Evolutionary conservation across 139 green algal species (phyloP).

Genomic region (Dunaliella sp.): DNA sequence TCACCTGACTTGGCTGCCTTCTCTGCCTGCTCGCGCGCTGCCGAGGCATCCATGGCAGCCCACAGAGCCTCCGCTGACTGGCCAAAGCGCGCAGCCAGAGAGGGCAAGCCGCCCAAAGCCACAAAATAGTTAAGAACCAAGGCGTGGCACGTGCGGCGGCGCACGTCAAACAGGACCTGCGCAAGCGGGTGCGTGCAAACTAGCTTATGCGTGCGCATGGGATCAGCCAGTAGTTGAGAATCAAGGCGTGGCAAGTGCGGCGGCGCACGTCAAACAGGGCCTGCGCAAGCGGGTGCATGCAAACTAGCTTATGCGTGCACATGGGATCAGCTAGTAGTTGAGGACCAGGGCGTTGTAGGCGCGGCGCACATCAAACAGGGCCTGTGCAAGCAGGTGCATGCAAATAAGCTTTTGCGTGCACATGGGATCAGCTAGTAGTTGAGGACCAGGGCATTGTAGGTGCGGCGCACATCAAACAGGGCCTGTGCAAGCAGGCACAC

Average conservation of each 20-base stretch:
- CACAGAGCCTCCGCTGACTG: constrained; percentile 23
- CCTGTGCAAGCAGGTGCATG: no score
- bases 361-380: constrained; percentile 76
- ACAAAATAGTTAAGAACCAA: constrained; percentile 81
- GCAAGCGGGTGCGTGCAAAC: no score
- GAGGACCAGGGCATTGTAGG: constrained; percentile 79
- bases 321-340: no score
- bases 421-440: no score
- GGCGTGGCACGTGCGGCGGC: constrained; percentile 76
- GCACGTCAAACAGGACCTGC: constrained; percentile 67
- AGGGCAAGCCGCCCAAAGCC: constrained; percentile 7
- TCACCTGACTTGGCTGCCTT: no score
- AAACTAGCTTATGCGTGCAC: no score
- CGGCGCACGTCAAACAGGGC: constrained; percentile 80
- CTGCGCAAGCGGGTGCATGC: no score
- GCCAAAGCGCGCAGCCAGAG: constrained; percentile 15
- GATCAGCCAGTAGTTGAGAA: constrained; percentile 75
- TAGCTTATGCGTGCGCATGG: not conserved
- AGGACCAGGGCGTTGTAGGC: constrained; percentile 81
- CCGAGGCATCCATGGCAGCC: constrained; percentile 12
- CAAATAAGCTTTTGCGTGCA: no score
- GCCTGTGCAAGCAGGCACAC: no score
- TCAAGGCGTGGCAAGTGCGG: constrained; percentile 74
- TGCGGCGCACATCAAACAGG: constrained; percentile 78
- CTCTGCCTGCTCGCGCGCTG: not conserved